Evolutionary conservation across 2,329 filamentous ascomycete species (phyloP).

Genomic region (Diplodia corticola): DNA sequence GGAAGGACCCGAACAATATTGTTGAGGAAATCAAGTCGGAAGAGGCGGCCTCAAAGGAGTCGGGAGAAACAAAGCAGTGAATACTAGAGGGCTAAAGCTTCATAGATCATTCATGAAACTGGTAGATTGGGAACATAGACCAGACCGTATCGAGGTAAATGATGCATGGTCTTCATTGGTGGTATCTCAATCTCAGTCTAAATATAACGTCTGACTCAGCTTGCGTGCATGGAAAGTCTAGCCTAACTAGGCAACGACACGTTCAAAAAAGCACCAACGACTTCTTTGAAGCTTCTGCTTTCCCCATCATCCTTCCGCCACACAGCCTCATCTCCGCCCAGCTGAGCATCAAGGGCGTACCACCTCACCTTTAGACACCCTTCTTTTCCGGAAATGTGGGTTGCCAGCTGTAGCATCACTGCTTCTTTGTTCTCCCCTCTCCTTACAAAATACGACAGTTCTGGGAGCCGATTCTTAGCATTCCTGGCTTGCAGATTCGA

Average conservation of each 20-base stretch:
- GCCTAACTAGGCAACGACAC: background rate
- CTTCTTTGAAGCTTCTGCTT: background rate
- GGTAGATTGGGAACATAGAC: background rate
- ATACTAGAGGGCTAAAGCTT: background rate
- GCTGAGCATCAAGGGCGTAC: background rate
- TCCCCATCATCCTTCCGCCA: background rate
- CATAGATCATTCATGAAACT: background rate
- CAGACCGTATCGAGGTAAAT: background rate
- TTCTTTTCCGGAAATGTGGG: background rate
- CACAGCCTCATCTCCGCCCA: background rate
- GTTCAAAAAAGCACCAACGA: background rate
- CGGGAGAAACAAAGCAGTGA: background rate
- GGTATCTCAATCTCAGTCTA: background rate
- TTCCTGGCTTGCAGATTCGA: background rate
- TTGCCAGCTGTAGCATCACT: background rate
- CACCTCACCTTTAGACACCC: background rate
- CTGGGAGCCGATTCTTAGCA: background rate
- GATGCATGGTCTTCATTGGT: background rate
- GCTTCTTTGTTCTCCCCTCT: background rate
- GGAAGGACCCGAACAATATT: constrained; percentile 64
- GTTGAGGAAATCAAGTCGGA: constrained; percentile 53
- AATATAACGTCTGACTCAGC: background rate
- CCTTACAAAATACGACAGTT: background rate
- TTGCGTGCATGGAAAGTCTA: background rate
- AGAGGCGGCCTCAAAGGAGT: background rate